A percentile compares a stretch with the other conserved stretches of the same genome.
Conservation (phyloP, 1,284 basidiomycete genomes). For the Hemileia vastatrix region DNA sequence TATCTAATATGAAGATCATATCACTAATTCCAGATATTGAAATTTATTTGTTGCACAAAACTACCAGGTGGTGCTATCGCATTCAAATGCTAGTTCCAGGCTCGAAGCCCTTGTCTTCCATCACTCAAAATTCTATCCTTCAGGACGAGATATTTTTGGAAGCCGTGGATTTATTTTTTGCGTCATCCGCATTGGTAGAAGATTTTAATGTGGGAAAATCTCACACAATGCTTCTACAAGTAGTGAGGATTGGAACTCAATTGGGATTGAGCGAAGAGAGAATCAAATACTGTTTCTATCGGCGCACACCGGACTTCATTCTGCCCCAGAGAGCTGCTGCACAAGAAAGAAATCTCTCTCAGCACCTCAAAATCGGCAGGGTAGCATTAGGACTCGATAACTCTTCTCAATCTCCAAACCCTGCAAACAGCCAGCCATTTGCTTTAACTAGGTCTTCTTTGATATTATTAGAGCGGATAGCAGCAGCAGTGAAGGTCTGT, state of each 20-base stretch:
- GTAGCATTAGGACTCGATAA: slow-evolving; percentile 26
- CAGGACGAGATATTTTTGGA: slow-evolving; percentile 87
- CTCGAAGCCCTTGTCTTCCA: slow-evolving; percentile 27
- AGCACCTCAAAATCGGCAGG: slow-evolving; percentile 31
- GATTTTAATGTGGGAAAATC: slow-evolving; percentile 40
- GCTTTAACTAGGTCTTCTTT: slow-evolving; percentile 82
- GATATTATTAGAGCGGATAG: slow-evolving; percentile 69
- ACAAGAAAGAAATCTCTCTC: slow-evolving; percentile 47
- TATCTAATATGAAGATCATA: too few relatives aligned
- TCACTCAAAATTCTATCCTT: slow-evolving; percentile 57
- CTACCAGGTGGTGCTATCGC: slow-evolving; percentile 77
- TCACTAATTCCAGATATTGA: too few relatives aligned
- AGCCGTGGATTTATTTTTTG: slow-evolving; percentile 85
- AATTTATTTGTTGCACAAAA: slow-evolving; percentile 74
- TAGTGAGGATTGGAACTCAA: slow-evolving; percentile 53
- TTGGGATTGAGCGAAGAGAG: slow-evolving; percentile 60
- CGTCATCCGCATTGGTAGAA: slow-evolving; percentile 52
- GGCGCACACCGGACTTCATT: slow-evolving; percentile 59
- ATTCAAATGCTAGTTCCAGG: slow-evolving; percentile 57
- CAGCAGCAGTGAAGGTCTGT: slow-evolving; percentile 59
- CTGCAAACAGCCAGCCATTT: slow-evolving; percentile 54
- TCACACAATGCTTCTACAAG: too few relatives aligned
- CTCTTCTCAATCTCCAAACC: slow-evolving; percentile 27
- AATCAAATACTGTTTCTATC: slow-evolving; percentile 49
- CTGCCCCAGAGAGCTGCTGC: slow-evolving; percentile 57